phyloP scores from a whole-genome alignment of 805 yeast species.

The Candida sonorensis region DNA sequence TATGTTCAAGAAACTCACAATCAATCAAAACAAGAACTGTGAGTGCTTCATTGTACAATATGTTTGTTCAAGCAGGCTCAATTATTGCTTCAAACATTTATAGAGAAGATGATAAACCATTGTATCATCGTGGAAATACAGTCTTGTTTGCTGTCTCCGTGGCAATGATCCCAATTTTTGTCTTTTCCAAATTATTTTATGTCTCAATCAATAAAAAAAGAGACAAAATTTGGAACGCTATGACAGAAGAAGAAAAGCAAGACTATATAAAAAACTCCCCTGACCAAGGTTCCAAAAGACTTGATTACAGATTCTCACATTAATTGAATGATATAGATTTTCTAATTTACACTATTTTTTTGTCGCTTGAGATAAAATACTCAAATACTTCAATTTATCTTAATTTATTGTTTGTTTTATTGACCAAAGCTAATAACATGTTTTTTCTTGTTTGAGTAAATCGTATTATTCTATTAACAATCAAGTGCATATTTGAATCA shows the following conservation, averaged over 20 bases:
- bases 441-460: too few relatives aligned
- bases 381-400: too few relatives aligned
- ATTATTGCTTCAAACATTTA: conserved; percentile 53
- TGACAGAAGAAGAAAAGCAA: conserved; percentile 43
- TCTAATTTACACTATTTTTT: too few relatives aligned
- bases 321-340: too few relatives aligned
- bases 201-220: conserved; percentile 35
- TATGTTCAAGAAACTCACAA: conserved; percentile 59
- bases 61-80: conserved; percentile 52
- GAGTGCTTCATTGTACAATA: conserved; percentile 58
- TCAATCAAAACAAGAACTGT: conserved; percentile 60
- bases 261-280: too few relatives aligned
- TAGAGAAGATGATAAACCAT: conserved; percentile 49
- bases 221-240: conserved; percentile 41
- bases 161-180: conserved; percentile 21
- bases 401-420: too few relatives aligned
- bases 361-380: too few relatives aligned
- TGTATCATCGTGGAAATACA: conserved; percentile 51
- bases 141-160: conserved; percentile 31
- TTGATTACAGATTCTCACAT: too few relatives aligned
- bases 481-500: too few relatives aligned
- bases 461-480: too few relatives aligned
- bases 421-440: too few relatives aligned
- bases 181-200: conserved; percentile 32
- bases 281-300: too few relatives aligned